Conservation (phyloP, 306 rosid species). For the Prunus mira region DNA sequence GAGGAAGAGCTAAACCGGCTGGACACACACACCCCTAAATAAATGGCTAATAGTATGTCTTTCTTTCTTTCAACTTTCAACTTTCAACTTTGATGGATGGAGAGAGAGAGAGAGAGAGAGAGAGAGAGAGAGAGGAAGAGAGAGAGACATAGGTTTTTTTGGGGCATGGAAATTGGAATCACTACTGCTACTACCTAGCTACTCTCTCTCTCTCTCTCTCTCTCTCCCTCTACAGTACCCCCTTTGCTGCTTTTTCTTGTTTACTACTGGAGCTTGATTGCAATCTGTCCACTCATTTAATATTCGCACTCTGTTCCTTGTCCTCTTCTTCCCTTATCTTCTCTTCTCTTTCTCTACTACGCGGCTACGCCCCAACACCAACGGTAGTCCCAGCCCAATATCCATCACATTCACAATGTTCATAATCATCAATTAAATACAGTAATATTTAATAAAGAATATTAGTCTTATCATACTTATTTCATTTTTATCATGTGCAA, state of each 20-base stretch:
- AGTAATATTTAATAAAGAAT: background rate
- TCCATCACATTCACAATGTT: background rate
- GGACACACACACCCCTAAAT: background rate
- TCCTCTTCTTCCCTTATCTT: conserved; percentile 22
- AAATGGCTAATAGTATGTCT: conserved; percentile 3
- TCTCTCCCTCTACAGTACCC: background rate
- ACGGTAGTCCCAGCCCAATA: background rate
- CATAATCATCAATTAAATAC: background rate
- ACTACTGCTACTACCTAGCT: background rate
- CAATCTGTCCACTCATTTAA: conserved; percentile 56
- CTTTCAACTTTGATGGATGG: conserved; percentile 10
- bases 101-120: background rate
- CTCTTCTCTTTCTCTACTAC: too few relatives aligned
- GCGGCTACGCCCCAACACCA: background rate
- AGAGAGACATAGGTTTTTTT: background rate
- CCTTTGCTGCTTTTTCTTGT: conserved; percentile 12
- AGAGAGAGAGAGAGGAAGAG: background rate
- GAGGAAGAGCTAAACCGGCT: conserved; percentile 46
- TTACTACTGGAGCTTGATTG: conserved; percentile 38
- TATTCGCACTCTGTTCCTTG: conserved; percentile 48
- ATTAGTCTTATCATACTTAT: background rate
- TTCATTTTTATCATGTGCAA: background rate
- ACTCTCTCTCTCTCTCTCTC: background rate
- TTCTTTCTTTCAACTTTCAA: background rate
- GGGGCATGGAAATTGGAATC: conserved; percentile 26